These are phyloP conservation scores for Neonectria faginata DNA, from an alignment of 2,329 filamentous ascomycete genomes.

Conservation along the genomic window DNA sequence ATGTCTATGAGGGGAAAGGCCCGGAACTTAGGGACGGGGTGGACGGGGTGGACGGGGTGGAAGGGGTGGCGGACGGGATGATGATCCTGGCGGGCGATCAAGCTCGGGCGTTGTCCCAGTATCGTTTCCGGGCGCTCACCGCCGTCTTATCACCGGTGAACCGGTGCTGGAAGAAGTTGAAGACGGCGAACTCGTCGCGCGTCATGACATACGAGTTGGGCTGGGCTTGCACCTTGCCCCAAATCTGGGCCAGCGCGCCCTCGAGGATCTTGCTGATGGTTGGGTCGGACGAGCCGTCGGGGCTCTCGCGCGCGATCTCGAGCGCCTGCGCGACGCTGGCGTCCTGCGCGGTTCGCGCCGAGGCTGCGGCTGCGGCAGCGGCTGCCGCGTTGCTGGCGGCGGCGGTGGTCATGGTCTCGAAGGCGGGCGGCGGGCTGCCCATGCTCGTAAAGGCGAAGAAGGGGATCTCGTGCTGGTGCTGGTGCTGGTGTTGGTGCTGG, in stretches of 20 bases:
- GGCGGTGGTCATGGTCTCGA: constrained; percentile 37
- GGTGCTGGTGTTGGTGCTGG: constrained; percentile 20
- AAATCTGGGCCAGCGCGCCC: constrained; percentile 71
- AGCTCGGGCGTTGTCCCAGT: constrained; percentile 62
- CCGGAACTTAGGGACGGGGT: constrained; percentile 7
- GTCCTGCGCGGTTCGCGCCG: constrained; percentile 44
- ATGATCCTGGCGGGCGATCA: constrained; percentile 42
- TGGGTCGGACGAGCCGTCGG: constrained; percentile 73
- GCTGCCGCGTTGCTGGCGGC: constrained; percentile 29
- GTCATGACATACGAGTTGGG: constrained; percentile 79
- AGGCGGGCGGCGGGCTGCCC: constrained; percentile 31
- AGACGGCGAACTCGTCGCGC: constrained; percentile 83
- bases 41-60: constrained; percentile 11
- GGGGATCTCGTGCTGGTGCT: constrained; percentile 34
- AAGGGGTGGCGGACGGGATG: constrained; percentile 25
- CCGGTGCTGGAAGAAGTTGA: constrained; percentile 83
- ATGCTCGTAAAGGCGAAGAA: constrained; percentile 38
- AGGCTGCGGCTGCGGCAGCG: constrained; percentile 32
- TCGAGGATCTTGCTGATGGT: constrained; percentile 75
- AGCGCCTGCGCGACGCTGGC: constrained; percentile 73
- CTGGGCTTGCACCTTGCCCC: constrained; percentile 72
- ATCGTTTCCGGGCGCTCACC: constrained; percentile 61
- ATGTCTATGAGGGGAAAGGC: constrained; percentile 24
- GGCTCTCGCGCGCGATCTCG: constrained; percentile 79
- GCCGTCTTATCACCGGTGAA: constrained; percentile 67